Conservation (phyloP, 83 land plant genomes). For the Picea abies region DNA sequence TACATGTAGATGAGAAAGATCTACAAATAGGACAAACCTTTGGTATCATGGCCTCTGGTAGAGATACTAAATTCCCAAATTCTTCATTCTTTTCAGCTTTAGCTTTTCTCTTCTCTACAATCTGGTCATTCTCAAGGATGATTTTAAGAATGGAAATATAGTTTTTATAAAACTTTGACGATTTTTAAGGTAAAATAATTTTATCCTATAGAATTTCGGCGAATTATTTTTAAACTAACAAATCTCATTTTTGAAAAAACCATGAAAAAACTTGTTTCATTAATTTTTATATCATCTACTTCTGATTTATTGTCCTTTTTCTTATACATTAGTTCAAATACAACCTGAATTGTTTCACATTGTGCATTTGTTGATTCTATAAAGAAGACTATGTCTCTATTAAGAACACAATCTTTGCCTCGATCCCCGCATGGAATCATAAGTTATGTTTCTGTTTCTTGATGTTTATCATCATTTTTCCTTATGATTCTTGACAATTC, state of each 20-base stretch:
- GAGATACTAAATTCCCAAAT: slow-evolving; percentile 15
- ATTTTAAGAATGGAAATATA: too few relatives aligned
- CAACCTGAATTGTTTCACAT: not conserved
- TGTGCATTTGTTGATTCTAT: not conserved
- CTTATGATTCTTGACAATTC: not conserved
- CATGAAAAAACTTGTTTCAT: too few relatives aligned
- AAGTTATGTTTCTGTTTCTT: not conserved
- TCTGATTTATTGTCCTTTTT: not conserved
- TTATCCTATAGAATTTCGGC: too few relatives aligned
- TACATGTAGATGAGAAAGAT: slow-evolving; percentile 57
- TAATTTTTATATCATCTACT: slow-evolving; percentile 7
- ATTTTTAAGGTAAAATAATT: too few relatives aligned
- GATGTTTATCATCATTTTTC: slow-evolving; percentile 2
- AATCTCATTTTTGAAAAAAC: too few relatives aligned
- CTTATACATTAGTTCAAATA: not conserved
- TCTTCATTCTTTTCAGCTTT: slow-evolving; percentile 27
- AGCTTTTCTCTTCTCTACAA: not conserved
- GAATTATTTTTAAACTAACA: too few relatives aligned
- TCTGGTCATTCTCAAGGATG: slow-evolving; percentile 6
- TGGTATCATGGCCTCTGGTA: slow-evolving; percentile 54
- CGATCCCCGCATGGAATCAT: not conserved
- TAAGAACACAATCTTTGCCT: not conserved
- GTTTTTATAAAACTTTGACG: too few relatives aligned
- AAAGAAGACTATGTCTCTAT: not conserved
- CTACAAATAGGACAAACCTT: slow-evolving; percentile 74